A percentile compares a stretch with the other conserved stretches of the same genome.
These are phyloP conservation scores for Scheffersomyces insectosa DNA, from an alignment of 1,139 yeast genomes.

Conservation along the genomic window DNA sequence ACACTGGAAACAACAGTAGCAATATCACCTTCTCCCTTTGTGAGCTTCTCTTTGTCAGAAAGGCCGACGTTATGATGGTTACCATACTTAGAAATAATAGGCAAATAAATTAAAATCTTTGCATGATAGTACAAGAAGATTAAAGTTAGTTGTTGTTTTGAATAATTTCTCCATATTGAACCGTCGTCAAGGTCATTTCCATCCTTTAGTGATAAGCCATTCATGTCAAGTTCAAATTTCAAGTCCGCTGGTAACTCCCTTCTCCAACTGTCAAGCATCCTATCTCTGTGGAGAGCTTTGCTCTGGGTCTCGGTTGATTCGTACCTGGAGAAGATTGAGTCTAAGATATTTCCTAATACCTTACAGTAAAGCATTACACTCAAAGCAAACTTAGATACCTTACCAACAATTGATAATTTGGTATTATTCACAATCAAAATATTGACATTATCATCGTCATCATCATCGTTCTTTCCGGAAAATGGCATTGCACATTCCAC, in stretches of 20 bases:
- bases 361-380: conserved; percentile 70
- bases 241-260: conserved; percentile 63
- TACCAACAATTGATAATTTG: conserved; percentile 63
- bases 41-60: conserved; percentile 39
- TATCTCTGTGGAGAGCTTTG: conserved; percentile 56
- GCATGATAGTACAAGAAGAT: conserved; percentile 77
- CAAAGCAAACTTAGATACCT: conserved; percentile 62
- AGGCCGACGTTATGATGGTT: conserved; percentile 48
- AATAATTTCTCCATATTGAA: conserved; percentile 32
- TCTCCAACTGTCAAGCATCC: conserved; percentile 78
- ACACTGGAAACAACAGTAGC: conserved; percentile 43
- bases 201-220: conserved; percentile 52
- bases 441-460: conserved; percentile 49
- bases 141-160: conserved; percentile 58
- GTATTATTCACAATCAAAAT: conserved; percentile 60
- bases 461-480: conserved; percentile 52
- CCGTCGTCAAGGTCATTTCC: conserved; percentile 36
- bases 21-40: conserved; percentile 26
- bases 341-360: conserved; percentile 72
- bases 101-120: conserved; percentile 75
- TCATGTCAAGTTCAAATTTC: conserved; percentile 65
- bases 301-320: conserved; percentile 38
- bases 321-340: conserved; percentile 56
- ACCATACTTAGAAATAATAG: conserved; percentile 57
- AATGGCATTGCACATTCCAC: conserved; percentile 86